These are phyloP conservation scores for Brassica carinata DNA, from an alignment of 345 rosid species.

Conservation along the genomic window DNA sequence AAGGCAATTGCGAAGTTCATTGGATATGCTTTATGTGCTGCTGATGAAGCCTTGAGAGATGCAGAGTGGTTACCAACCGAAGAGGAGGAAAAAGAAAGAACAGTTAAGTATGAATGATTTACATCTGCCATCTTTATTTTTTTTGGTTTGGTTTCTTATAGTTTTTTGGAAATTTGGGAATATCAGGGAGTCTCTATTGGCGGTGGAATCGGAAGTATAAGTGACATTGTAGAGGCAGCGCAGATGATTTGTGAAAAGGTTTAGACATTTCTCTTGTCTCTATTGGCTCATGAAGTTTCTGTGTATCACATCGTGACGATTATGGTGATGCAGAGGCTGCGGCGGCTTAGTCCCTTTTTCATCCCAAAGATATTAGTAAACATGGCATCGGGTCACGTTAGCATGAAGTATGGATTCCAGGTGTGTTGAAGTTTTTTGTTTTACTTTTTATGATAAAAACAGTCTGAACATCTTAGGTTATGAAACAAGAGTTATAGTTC, in stretches of 20 bases:
- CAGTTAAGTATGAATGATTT: constrained; percentile 47
- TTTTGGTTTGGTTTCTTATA: constrained; percentile 16
- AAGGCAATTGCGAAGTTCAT: constrained; percentile 83
- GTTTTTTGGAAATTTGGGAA: constrained; percentile 44
- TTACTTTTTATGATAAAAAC: not conserved
- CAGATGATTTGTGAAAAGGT: constrained; percentile 91
- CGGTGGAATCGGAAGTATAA: constrained; percentile 91
- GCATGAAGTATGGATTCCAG: constrained; percentile 97
- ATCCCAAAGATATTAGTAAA: constrained; percentile 90
- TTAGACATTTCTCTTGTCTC: constrained; percentile 30
- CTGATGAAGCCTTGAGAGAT: constrained; percentile 88
- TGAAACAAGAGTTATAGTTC: not conserved
- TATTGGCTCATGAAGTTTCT: not conserved
- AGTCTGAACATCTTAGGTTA: not conserved
- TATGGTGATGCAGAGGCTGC: constrained; percentile 63
- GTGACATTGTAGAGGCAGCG: constrained; percentile 81
- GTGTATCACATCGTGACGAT: not conserved
- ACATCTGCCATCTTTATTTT: not conserved
- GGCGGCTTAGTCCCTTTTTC: constrained; percentile 93
- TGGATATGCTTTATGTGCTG: constrained; percentile 89
- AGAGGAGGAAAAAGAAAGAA: constrained; percentile 76
- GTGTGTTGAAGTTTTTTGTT: constrained; percentile 42
- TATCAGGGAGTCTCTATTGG: constrained; percentile 95
- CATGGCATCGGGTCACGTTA: constrained; percentile 97
- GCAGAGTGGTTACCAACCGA: constrained; percentile 76